These are phyloP conservation scores for Syncephalastrum contaminatum DNA, from an alignment of 371 early-diverging fungal species.

Conservation along the genomic window DNA sequence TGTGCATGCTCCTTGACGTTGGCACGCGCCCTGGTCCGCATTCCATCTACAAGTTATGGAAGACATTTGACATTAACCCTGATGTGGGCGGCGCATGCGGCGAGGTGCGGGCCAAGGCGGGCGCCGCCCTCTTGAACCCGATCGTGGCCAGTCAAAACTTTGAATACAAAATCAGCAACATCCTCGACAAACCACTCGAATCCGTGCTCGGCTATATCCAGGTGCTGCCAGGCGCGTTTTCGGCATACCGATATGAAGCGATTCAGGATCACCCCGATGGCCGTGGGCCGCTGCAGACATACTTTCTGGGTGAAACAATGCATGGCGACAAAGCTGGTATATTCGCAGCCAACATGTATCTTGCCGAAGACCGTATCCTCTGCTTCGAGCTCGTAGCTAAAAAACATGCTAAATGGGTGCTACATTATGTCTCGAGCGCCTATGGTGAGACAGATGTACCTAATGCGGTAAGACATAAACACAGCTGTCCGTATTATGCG, in stretches of 20 bases:
- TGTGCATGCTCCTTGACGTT: conserved; percentile 90
- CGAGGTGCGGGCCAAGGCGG: conserved; percentile 86
- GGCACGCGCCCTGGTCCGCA: conserved; percentile 86
- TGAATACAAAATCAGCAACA: conserved; percentile 96
- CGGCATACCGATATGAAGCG: conserved; percentile 90
- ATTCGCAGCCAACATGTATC: conserved; percentile 73
- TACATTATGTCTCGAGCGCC: conserved; percentile 67
- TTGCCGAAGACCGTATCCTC: conserved; percentile 88
- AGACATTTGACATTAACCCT: conserved; percentile 88
- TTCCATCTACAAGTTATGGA: conserved; percentile 90
- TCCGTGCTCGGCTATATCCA: conserved; percentile 94
- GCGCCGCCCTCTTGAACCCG: conserved; percentile 76
- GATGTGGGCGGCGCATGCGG: conserved; percentile 93
- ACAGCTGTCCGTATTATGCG: too few relatives aligned
- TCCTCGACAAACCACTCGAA: conserved; percentile 96
- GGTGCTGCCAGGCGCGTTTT: conserved; percentile 94
- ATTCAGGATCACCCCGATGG: conserved; percentile 69
- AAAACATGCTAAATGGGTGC: conserved; percentile 64
- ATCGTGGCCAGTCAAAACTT: conserved; percentile 95
- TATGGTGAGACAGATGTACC: conserved; percentile 89
- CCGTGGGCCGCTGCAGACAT: conserved; percentile 79
- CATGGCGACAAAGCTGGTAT: conserved; percentile 72
- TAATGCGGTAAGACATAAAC: conserved; percentile 19
- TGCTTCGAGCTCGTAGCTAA: conserved; percentile 86
- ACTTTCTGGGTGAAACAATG: conserved; percentile 92